phyloP scores from a whole-genome alignment of 495 filamentous ascomycete species.

The Aspergillus saccharolyticus region DNA sequence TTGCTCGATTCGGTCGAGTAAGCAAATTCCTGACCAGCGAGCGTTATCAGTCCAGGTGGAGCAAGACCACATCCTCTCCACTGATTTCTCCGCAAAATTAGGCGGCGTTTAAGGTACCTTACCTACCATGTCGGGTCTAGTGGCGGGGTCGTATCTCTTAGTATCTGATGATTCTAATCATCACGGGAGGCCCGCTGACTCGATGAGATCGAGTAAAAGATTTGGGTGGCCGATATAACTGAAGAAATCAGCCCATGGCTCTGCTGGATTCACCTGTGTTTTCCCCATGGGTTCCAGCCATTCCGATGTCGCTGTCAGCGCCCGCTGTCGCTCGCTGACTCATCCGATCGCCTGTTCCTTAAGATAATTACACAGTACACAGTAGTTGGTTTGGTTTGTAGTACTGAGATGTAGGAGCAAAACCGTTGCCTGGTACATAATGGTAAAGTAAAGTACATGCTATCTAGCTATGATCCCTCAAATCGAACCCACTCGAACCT shows the following conservation, averaged over 20 bases:
- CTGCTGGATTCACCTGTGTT: neutral
- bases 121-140: too few relatives aligned
- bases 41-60: constrained; percentile 18
- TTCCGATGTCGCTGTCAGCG: neutral
- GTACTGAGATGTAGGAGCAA: neutral
- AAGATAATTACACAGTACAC: too few relatives aligned
- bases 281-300: neutral
- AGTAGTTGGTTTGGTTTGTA: too few relatives aligned
- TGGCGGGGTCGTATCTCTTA: constrained; percentile 1
- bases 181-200: constrained; percentile 24
- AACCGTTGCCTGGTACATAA: neutral
- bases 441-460: neutral
- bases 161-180: constrained; percentile 29
- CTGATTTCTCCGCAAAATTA: constrained; percentile 13
- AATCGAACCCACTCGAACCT: neutral
- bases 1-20: constrained; percentile 25
- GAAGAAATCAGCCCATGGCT: neutral
- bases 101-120: neutral
- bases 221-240: neutral
- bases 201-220: constrained; percentile 43
- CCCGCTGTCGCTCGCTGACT: neutral
- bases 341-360: neutral
- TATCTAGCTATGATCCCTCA: neutral
- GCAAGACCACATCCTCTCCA: constrained; percentile 13
- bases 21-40: constrained; percentile 4